These are phyloP conservation scores for Barnettozyma wickerhamii DNA, from an alignment of 805 yeast species.

Conservation along the genomic window DNA sequence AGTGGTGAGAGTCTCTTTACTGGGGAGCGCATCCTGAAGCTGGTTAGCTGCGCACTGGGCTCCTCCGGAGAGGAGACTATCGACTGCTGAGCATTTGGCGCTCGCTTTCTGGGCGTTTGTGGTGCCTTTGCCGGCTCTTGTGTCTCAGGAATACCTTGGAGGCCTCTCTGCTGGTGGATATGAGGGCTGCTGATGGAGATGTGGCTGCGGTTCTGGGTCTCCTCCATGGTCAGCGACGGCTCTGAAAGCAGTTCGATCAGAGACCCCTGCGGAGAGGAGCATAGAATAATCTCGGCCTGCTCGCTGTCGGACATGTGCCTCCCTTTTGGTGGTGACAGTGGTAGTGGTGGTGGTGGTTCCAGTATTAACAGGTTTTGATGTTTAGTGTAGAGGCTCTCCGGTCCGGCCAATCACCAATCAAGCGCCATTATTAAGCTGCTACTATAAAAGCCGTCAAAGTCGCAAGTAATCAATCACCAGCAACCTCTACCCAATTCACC, in stretches of 20 bases:
- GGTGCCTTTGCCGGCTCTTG: too few relatives aligned
- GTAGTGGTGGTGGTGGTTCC: too few relatives aligned
- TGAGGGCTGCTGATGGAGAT: slow-evolving; percentile 2
- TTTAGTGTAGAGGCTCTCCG: too few relatives aligned
- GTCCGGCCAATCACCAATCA: too few relatives aligned
- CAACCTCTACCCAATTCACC: neutral
- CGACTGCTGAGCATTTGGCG: neutral
- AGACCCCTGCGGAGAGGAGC: slow-evolving; percentile 20
- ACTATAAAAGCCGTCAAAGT: neutral
- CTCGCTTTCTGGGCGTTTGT: neutral
- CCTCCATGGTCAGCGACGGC: slow-evolving; percentile 7
- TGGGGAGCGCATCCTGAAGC: slow-evolving; percentile 24
- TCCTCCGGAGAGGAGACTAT: slow-evolving; percentile 6
- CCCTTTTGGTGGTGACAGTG: neutral
- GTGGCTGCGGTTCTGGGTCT: slow-evolving; percentile 8
- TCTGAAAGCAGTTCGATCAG: slow-evolving; percentile 14
- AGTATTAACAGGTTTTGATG: too few relatives aligned
- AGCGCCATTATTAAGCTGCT: neutral
- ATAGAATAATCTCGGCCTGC: slow-evolving; percentile 2
- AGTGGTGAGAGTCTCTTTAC: slow-evolving; percentile 18
- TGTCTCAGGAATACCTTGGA: too few relatives aligned
- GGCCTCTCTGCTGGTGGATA: too few relatives aligned
- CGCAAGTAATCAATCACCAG: too few relatives aligned
- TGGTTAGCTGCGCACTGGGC: slow-evolving; percentile 23
- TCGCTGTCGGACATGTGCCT: neutral